Base-by-base conservation (phyloP, 176 grass and related monocot genomes). In the Triticum aestivum region DNA sequence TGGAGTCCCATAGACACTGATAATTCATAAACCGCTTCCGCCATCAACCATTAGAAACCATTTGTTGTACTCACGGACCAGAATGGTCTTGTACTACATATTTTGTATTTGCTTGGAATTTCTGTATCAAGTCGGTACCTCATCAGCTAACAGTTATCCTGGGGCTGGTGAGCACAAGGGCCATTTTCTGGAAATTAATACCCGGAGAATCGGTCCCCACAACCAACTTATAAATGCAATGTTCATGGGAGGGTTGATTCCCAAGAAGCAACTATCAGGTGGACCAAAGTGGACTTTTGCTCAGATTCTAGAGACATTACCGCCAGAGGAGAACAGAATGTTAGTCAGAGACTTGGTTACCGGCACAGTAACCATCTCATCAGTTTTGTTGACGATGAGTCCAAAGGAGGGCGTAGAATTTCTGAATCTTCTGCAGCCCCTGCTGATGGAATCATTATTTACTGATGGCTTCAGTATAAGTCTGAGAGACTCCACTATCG, bases 401-500 rank as follows among this genome's bases (percentile, higher is more conserved):
- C 78, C 89, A 85, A 87, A 42, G 24, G 78, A 89, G 37, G 73
- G 77, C 42, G 33, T 87, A 42, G 84, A 89, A 26, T 89, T 89
- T 58, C 38, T 91, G 32, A 91, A 94, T 82, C 67, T 89, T 73
- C 54, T 91, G 56, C 92, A 94, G 72, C 89, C 89, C 78, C 67
- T 94, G 42, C 63, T 94, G 9, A 91, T 91, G 92, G 92, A 94
- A 84, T 82, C 76, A 68, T 9, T 94, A 61, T 58, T 58, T 82
- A 86, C 69, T 54, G 89, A 94, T 85, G 89, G 84, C 62, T 94
- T 91, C 79, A 94, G 89, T 75, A 37, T 91, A 33, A 89, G 47
- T 18, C 84, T 89, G 78, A 87, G 70, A 82, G 89, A 89, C 82
- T 89, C 91, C 39, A 5, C 64, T 63, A 21, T 82, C 41, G 82